A percentile compares a stretch with the other conserved stretches of the same genome.
These are phyloP conservation scores for Gaultheria prostrata DNA, from an alignment of 148 eudicot genomes.

Conservation along the genomic window DNA sequence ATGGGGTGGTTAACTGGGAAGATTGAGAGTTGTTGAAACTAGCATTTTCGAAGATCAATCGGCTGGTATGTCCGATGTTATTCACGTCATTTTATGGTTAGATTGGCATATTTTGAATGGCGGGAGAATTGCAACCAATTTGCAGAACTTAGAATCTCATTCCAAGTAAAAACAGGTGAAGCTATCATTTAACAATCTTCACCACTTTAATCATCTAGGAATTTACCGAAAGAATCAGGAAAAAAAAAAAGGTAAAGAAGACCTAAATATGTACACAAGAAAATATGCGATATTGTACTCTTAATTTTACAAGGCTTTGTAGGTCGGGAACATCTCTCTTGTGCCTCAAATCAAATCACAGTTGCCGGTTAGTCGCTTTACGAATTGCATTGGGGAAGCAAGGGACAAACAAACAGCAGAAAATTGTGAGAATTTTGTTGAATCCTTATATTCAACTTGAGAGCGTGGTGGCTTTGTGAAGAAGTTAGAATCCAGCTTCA, in stretches of 20 bases:
- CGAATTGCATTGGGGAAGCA: neutral
- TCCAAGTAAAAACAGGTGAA: neutral
- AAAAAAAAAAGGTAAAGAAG: neutral
- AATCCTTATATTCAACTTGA: neutral
- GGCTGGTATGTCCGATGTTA: neutral
- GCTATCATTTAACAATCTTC: neutral
- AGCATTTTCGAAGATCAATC: no score
- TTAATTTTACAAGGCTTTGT: slow-evolving; percentile 14
- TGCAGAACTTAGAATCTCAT: neutral
- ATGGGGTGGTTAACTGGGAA: no score
- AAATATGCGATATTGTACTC: slow-evolving; percentile 10
- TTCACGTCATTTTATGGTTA: neutral
- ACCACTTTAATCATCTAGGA: neutral
- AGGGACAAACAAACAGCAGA: neutral
- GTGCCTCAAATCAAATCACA: slow-evolving; percentile 17
- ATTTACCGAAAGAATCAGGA: neutral
- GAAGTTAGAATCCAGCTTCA: neutral
- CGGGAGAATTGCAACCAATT: neutral
- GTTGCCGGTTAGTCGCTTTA: neutral
- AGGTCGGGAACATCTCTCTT: neutral
- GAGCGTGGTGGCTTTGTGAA: neutral
- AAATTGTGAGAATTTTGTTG: slow-evolving; percentile 3
- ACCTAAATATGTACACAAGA: slow-evolving; percentile 11
- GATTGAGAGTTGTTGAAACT: no score
- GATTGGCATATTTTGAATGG: neutral